A percentile compares a stretch with the other conserved stretches of the same genome.
Evolutionary conservation across 169 alveolate genomes (phyloP).

Genomic region (Plasmodium knowlesi): DNA sequence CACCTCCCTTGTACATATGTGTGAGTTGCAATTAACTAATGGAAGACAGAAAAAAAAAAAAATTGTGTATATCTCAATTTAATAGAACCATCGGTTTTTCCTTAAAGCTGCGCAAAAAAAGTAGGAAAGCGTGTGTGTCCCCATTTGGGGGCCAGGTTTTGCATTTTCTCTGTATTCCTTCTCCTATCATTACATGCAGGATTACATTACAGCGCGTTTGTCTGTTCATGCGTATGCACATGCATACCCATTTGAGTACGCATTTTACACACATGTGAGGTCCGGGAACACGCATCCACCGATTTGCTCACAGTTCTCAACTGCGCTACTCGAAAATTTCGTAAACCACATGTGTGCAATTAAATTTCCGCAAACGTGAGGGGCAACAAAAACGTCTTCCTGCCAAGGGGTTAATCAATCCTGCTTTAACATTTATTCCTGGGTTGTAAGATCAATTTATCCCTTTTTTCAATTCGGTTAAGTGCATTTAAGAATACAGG

Average conservation of each 20-base stretch:
- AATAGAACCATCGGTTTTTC: not conserved
- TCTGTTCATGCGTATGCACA: not conserved
- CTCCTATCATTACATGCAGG: not conserved
- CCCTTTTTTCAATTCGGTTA: not conserved
- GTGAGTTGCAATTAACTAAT: not conserved
- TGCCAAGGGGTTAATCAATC: not conserved
- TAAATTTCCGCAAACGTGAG: not conserved
- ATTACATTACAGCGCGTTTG: not conserved
- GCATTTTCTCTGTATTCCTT: not conserved
- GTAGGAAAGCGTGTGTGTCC: not conserved
- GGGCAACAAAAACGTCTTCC: not conserved
- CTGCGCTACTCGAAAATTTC: not conserved
- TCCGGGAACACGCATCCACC: not conserved
- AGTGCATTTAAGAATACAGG: not conserved
- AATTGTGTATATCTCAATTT: not conserved
- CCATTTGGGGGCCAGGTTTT: not conserved
- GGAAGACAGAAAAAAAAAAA: not conserved
- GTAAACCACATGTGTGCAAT: constrained; percentile 16
- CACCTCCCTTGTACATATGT: not conserved
- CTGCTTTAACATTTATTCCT: not conserved
- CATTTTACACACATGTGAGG: not conserved
- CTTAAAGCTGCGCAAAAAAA: constrained; percentile 1
- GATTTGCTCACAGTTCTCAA: not conserved
- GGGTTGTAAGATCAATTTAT: not conserved
- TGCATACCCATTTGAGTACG: not conserved